Evolutionary conservation across 169 alveolate species (phyloP).

Genomic region (Plasmodium gonderi): DNA sequence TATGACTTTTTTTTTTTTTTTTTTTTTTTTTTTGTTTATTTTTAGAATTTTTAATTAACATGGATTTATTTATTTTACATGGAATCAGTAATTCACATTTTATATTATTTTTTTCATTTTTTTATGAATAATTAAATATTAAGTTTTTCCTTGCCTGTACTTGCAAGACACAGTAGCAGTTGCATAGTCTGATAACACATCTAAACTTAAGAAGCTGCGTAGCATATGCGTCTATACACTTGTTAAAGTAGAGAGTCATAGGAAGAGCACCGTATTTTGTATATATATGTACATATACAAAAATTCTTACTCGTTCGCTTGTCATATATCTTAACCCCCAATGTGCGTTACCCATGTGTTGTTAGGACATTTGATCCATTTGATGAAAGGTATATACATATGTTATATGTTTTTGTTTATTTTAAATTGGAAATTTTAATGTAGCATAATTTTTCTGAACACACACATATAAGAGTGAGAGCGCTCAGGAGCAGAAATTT

Average conservation of each 20-base stretch:
- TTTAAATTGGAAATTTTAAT: too few species aligned
- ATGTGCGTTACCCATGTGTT: background rate
- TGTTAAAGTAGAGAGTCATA: background rate
- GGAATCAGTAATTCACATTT: background rate
- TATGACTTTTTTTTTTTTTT: constrained; percentile 1
- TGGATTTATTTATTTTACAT: background rate
- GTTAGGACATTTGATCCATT: background rate
- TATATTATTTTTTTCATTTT: background rate
- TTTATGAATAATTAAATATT: background rate
- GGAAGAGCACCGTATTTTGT: background rate
- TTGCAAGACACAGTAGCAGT: background rate
- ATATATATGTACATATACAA: background rate
- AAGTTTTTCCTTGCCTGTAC: background rate
- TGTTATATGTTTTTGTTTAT: too few species aligned
- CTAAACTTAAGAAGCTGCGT: background rate
- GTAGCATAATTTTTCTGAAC: too few species aligned
- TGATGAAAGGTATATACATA: too few species aligned
- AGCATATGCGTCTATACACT: background rate
- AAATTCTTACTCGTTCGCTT: background rate
- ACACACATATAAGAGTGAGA: too few species aligned
- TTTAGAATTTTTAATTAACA: constrained; percentile 1
- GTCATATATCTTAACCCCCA: background rate
- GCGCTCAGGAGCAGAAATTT: too few species aligned
- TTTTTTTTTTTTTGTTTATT: background rate
- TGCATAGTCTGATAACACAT: background rate